Conservation (phyloP, 129 eudicot genomes). For the Centrapalus pauciflorus region DNA sequence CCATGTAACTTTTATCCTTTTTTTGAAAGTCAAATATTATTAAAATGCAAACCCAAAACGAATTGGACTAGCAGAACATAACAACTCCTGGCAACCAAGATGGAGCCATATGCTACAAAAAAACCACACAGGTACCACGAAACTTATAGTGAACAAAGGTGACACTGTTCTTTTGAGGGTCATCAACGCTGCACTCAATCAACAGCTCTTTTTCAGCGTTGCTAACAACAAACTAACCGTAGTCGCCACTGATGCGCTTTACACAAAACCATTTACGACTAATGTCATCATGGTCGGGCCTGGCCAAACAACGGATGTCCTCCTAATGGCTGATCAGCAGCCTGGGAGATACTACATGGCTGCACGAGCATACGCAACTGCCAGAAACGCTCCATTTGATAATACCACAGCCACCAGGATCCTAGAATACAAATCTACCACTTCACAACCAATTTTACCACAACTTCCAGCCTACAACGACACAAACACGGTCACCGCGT, state of each 20-base stretch:
- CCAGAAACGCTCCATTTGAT: slow-evolving; percentile 43
- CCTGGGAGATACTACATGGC: slow-evolving; percentile 64
- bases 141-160: slow-evolving; percentile 37
- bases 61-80: no score
- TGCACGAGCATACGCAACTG: slow-evolving; percentile 54
- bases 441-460: slow-evolving; percentile 33
- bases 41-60: no score
- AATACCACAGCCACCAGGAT: slow-evolving; percentile 63
- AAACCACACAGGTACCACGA: slow-evolving; percentile 43
- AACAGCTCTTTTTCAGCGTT: slow-evolving; percentile 55
- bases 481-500: slow-evolving; percentile 42
- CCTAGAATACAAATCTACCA: slow-evolving; percentile 43
- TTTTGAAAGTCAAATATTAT: no score
- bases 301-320: slow-evolving; percentile 59
- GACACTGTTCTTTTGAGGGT: slow-evolving; percentile 56
- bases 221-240: slow-evolving; percentile 55
- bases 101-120: no score
- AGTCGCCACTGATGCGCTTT: slow-evolving; percentile 54
- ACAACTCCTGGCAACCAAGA: no score
- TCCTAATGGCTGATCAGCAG: slow-evolving; percentile 49
- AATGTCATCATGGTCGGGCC: slow-evolving; percentile 50
- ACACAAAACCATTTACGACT: slow-evolving; percentile 50
- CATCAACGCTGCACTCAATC: slow-evolving; percentile 67
- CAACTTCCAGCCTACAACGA: slow-evolving; percentile 54
- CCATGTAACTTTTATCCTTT: no score